Percentiles rank a stretch among this genome's conserved stretches.
These are phyloP conservation scores for Vitis cinerea DNA, from an alignment of 164 flowering plant genomes.

Conservation along the genomic window DNA sequence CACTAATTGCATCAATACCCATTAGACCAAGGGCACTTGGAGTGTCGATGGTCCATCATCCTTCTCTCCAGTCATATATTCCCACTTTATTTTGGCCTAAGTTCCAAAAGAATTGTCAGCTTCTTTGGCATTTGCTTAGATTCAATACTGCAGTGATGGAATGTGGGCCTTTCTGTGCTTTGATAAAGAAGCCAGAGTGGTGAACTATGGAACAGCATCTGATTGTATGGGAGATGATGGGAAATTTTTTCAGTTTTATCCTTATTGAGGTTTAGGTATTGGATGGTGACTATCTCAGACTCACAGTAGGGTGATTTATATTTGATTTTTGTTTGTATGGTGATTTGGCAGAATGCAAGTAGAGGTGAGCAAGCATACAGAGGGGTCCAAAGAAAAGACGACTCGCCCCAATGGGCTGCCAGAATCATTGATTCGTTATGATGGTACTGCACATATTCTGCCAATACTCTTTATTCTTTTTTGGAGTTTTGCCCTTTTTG, in stretches of 20 bases:
- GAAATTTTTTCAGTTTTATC: neutral
- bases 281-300: neutral
- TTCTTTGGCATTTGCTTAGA: neutral
- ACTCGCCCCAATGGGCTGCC: slow-evolving; percentile 93
- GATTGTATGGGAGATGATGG: too few relatives aligned
- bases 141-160: slow-evolving; percentile 5
- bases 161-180: neutral
- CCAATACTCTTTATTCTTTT: neutral
- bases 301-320: neutral
- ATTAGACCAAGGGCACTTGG: too few relatives aligned
- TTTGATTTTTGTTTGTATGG: slow-evolving; percentile 1
- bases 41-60: neutral
- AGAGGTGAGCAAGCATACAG: slow-evolving; percentile 98
- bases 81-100: neutral
- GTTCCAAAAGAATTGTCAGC: neutral
- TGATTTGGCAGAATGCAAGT: slow-evolving; percentile 82
- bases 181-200: neutral
- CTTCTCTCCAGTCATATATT: neutral
- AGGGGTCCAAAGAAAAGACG: slow-evolving; percentile 81
- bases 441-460: slow-evolving; percentile 46
- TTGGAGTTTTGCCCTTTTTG: neutral
- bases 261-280: neutral
- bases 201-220: too few relatives aligned
- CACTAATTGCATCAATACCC: too few relatives aligned
- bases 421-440: slow-evolving; percentile 90